These are phyloP conservation scores for Meira miltonrushii DNA, from an alignment of 1,284 basidiomycete genomes.

Conservation along the genomic window DNA sequence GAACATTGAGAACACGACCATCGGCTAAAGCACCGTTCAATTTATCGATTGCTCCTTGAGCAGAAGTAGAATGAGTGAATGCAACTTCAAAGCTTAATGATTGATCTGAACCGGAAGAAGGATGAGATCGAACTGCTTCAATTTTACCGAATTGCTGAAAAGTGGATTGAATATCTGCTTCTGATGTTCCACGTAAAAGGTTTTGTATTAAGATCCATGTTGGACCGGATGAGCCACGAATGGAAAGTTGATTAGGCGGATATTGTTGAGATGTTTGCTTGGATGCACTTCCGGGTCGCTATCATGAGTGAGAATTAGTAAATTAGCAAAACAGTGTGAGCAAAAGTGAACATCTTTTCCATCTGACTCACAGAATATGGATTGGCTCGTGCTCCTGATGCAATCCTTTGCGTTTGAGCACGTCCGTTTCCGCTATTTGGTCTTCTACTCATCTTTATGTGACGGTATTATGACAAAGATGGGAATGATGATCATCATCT, in stretches of 20 bases:
- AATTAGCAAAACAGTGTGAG: not conserved
- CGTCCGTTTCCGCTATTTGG: not conserved
- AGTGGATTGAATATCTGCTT: constrained; percentile 43
- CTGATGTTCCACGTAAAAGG: constrained; percentile 39
- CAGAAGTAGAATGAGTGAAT: constrained; percentile 32
- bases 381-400: constrained; percentile 3
- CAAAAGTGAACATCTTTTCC: not conserved
- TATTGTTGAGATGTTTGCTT: not conserved
- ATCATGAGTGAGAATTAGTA: not conserved
- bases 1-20: constrained; percentile 42
- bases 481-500: too few species aligned
- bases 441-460: not conserved
- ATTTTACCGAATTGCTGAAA: constrained; percentile 42
- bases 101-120: constrained; percentile 23
- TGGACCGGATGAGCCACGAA: constrained; percentile 40
- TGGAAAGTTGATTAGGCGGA: constrained; percentile 39
- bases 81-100: constrained; percentile 42
- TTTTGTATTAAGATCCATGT: constrained; percentile 48
- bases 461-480: not conserved
- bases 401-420: constrained; percentile 3
- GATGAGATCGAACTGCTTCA: constrained; percentile 24
- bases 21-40: constrained; percentile 47
- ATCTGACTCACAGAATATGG: constrained; percentile 6
- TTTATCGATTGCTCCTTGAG: constrained; percentile 34
- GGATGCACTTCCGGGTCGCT: constrained; percentile 1